Evolutionary conservation across 371 early-diverging fungal species (phyloP).

Genomic region (Circinella umbellata): DNA sequence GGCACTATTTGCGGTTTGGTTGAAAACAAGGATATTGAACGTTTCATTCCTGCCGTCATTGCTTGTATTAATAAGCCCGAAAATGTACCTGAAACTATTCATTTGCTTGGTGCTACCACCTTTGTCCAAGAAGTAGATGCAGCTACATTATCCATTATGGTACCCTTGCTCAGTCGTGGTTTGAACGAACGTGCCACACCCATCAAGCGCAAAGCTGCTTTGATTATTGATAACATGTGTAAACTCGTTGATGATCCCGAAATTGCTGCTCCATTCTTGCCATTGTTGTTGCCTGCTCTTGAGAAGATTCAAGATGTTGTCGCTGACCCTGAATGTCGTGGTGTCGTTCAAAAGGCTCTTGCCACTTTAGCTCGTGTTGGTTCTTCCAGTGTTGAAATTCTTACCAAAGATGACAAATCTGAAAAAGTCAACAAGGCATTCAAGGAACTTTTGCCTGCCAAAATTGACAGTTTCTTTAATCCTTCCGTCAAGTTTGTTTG

Average conservation of each 20-base stretch:
- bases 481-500: conserved; percentile 47
- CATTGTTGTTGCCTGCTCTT: conserved; percentile 77
- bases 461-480: conserved; percentile 32
- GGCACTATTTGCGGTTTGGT: conserved; percentile 53
- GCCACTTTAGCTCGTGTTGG: conserved; percentile 47
- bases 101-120: conserved; percentile 69
- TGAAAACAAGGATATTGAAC: conserved; percentile 70
- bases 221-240: conserved; percentile 87
- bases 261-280: conserved; percentile 83
- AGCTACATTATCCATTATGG: conserved; percentile 84
- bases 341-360: conserved; percentile 58
- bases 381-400: conserved; percentile 34
- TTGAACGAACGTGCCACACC: conserved; percentile 66
- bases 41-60: conserved; percentile 67
- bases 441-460: conserved; percentile 42
- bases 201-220: conserved; percentile 79
- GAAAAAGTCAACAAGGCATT: conserved; percentile 47
- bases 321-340: conserved; percentile 82
- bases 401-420: conserved; percentile 50
- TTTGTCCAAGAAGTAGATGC: conserved; percentile 83
- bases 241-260: conserved; percentile 82
- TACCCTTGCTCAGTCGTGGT: conserved; percentile 79
- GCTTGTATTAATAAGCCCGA: conserved; percentile 68
- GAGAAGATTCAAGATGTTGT: conserved; percentile 77
- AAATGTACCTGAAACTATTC: conserved; percentile 68